Evolutionary conservation across 2,329 filamentous ascomycete genomes (phyloP).

Genomic region (Endoconidiophora laricicola): DNA sequence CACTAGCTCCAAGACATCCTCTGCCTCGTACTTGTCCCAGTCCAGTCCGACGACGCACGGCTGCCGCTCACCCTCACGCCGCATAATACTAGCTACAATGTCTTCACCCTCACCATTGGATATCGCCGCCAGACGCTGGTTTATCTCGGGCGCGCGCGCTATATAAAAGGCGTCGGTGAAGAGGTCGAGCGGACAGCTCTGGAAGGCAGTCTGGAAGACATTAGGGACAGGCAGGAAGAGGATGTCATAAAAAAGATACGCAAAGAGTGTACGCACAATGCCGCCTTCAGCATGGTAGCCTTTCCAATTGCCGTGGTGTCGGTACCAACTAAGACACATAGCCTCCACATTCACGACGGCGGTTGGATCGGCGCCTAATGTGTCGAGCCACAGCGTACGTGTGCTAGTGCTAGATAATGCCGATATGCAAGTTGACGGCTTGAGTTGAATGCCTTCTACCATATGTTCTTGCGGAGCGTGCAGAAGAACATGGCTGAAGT

Average conservation of each 20-base stretch:
- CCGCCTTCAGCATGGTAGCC: constrained; percentile 88
- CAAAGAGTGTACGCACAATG: constrained; percentile 79
- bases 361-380: constrained; percentile 36
- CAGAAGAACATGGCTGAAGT: constrained; percentile 75
- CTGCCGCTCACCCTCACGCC: constrained; percentile 46
- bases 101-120: constrained; percentile 59
- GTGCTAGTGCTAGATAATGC: constrained; percentile 27
- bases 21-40: constrained; percentile 62
- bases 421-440: constrained; percentile 18
- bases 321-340: constrained; percentile 84
- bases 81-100: constrained; percentile 53
- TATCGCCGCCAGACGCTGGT: constrained; percentile 70
- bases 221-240: constrained; percentile 88
- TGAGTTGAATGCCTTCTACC: constrained; percentile 61
- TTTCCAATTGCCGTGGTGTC: constrained; percentile 62
- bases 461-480: constrained; percentile 58
- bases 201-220: constrained; percentile 90
- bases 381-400: constrained; percentile 81
- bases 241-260: constrained; percentile 83
- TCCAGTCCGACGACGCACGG: constrained; percentile 85
- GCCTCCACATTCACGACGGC: constrained; percentile 76
- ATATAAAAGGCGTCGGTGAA: constrained; percentile 88
- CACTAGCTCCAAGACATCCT: constrained; percentile 66
- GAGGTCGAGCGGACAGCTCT: constrained; percentile 83
- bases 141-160: constrained; percentile 74